Percentiles rank a stretch among this genome's conserved stretches.
Conservation (phyloP, 768 basidiomycete genomes). For the Lactifluus hygrophoroides region DNA sequence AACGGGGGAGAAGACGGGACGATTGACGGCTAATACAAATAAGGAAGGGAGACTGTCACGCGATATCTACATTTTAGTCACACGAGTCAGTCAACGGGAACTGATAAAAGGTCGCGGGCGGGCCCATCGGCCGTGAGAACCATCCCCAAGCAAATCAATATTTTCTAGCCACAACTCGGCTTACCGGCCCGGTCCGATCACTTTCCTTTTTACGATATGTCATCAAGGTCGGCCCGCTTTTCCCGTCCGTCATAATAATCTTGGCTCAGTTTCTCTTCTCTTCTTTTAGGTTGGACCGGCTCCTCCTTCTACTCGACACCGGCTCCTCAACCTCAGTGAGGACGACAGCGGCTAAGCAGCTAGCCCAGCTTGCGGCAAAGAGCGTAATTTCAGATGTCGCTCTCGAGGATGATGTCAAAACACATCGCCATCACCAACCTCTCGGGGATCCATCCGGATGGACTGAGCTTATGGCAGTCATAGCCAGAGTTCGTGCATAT, state of each 20-base stretch:
- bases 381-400: constrained; percentile 76
- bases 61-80: constrained; percentile 20
- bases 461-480: constrained; percentile 84
- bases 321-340: constrained; percentile 87
- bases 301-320: constrained; percentile 90
- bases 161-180: constrained; percentile 33
- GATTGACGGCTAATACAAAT: constrained; percentile 21
- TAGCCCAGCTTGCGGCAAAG: constrained; percentile 85
- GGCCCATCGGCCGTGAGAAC: constrained; percentile 30
- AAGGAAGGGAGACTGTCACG: constrained; percentile 20
- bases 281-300: constrained; percentile 79
- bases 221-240: constrained; percentile 49
- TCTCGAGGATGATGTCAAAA: constrained; percentile 71
- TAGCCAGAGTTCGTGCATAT: constrained; percentile 60
- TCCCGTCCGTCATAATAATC: constrained; percentile 13
- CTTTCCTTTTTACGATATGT: constrained; percentile 53
- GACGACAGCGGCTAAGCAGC: constrained; percentile 92
- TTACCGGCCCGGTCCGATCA: constrained; percentile 44
- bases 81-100: constrained; percentile 12
- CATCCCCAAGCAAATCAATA: constrained; percentile 35
- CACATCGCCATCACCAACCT: constrained; percentile 47
- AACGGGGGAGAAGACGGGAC: constrained; percentile 8
- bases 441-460: constrained; percentile 68
- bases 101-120: constrained; percentile 23
- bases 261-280: not conserved